These are phyloP conservation scores for Isabelozyma heimii DNA, from an alignment of 805 yeast genomes.

Conservation along the genomic window DNA sequence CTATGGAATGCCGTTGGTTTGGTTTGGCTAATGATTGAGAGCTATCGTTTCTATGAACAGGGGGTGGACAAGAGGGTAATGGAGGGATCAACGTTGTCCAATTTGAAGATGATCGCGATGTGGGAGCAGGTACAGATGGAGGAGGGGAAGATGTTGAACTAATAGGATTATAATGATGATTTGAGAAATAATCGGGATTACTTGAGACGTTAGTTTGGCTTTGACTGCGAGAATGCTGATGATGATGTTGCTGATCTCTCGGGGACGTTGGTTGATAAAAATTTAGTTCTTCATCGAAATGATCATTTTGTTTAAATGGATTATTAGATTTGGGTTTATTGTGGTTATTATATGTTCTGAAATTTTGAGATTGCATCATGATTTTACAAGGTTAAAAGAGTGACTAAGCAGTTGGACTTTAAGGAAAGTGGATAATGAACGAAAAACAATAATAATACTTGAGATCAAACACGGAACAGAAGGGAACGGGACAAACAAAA, in stretches of 20 bases:
- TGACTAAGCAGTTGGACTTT: conserved; percentile 1
- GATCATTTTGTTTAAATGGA: neutral
- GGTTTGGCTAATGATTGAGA: neutral
- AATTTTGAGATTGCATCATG: neutral
- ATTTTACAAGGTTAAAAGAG: neutral
- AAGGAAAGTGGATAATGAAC: neutral
- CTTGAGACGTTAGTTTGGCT: conserved; percentile 2
- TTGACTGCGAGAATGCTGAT: conserved; percentile 6
- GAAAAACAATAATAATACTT: neutral
- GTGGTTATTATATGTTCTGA: neutral
- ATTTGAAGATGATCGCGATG: conserved; percentile 7
- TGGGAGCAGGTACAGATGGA: neutral
- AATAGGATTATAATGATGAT: conserved; percentile 1
- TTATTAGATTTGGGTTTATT: neutral
- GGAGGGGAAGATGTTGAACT: conserved; percentile 1
- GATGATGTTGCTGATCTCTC: neutral
- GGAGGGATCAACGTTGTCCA: conserved; percentile 38
- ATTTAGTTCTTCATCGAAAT: neutral
- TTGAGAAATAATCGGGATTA: neutral
- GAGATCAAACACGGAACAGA: neutral
- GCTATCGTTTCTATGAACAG: neutral
- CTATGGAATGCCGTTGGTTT: conserved; percentile 26
- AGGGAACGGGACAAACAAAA: neutral
- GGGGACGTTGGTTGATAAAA: neutral
- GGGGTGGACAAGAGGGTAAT: conserved; percentile 19